These are phyloP conservation scores for Lasiosphaeriaceae sp. DNA, from an alignment of 495 filamentous ascomycete species.

Conservation along the genomic window DNA sequence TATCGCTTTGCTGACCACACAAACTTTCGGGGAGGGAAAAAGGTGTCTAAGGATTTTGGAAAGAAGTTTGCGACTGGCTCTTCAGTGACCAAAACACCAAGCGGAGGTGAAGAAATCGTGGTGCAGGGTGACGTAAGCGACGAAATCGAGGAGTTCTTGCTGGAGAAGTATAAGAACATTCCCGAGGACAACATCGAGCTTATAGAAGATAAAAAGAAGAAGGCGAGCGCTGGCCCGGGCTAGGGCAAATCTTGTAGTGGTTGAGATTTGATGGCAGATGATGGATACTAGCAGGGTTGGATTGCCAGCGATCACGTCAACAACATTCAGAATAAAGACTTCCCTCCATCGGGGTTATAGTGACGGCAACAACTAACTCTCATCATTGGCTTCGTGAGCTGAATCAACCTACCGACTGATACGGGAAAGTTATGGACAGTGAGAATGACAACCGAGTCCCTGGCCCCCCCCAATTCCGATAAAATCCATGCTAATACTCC, in stretches of 20 bases:
- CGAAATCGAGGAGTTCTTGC: slow-evolving; percentile 85
- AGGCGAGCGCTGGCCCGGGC: slow-evolving; percentile 14
- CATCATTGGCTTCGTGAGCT: too few relatives aligned
- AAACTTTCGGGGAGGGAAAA: slow-evolving; percentile 29
- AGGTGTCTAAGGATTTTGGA: slow-evolving; percentile 73
- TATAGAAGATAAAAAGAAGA: slow-evolving; percentile 90
- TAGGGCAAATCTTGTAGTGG: not conserved
- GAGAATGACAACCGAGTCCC: not conserved
- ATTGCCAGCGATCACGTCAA: too few relatives aligned
- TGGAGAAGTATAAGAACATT: slow-evolving; percentile 78
- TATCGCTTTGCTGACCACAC: slow-evolving; percentile 6
- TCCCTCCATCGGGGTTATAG: too few relatives aligned
- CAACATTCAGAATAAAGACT: too few relatives aligned
- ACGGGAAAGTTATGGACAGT: too few relatives aligned
- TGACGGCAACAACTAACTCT: too few relatives aligned
- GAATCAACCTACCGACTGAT: too few relatives aligned
- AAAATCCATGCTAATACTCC: not conserved
- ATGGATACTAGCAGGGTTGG: not conserved
- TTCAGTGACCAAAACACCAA: slow-evolving; percentile 83
- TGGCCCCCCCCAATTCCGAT: not conserved
- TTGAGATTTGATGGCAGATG: not conserved
- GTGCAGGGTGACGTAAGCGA: slow-evolving; percentile 96
- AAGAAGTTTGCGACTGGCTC: slow-evolving; percentile 93
- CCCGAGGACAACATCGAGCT: slow-evolving; percentile 93
- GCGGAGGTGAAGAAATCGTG: slow-evolving; percentile 91